Base-by-base conservation (phyloP, 768 basidiomycete genomes). In the Dentipellis sp. region DNA sequence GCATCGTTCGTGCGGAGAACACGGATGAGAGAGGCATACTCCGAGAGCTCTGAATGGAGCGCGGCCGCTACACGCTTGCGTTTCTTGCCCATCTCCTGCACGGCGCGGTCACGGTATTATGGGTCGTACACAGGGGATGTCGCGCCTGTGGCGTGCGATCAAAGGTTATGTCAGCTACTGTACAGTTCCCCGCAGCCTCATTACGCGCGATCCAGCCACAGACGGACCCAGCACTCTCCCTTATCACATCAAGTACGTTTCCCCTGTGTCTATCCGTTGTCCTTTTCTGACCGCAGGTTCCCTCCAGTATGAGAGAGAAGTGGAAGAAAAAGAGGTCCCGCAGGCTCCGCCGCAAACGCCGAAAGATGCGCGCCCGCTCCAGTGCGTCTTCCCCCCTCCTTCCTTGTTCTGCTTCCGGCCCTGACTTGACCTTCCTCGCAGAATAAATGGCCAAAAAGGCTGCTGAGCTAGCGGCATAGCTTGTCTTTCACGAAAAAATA, bases 311-410 rank as follows among this genome's bases (percentile, higher is more conserved):
- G 90, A 90, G 90, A 88, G 90, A 91, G 74, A 92, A 92, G 85
- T 92, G 90, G 90, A 91, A 91, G 84, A 93, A 93, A 77, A 93
- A 93, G 80, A 82, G 90, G 70, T 90, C 90, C 62, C 84, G 90
- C 71, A 88, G 91, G 70, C 91, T 93, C 77, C 80, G 91, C 70
- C 87, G 90, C 74, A 93, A 93, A 69, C 88, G 90, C 79, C 86
- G 90, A 87, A 93, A 93, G 81, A 92, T 92, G 90, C 83, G 90
- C 72, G 90, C 90, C 61, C 90, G 90, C 74, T 92, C 90, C 79
- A 92, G 90, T 92, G 65, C 63, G 90, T 86, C 45, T 35, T 50
- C 21, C 40, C 11, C 16, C 29, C 29, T 29, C 29, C 21, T n/a
- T 29, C 29, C 21, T n/a, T 1, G 35, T 21, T n/a, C 17, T 35